Conservation (phyloP, 108 stramenopile genomes). For the Cyclotella choctawhatcheeana region DNA sequence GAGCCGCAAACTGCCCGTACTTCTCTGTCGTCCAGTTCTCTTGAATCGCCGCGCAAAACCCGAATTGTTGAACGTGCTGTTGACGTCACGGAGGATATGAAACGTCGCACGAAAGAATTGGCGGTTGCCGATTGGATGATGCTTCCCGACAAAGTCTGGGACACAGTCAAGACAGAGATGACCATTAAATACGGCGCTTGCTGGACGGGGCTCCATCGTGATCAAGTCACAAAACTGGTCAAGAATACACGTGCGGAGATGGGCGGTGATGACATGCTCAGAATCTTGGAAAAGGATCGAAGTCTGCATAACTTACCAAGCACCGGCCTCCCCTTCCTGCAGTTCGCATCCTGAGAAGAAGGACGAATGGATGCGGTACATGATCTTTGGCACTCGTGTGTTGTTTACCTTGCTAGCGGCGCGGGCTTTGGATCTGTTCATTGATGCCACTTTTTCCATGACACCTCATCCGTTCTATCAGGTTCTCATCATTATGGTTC, state of each 20-base stretch:
- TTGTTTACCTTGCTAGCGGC: not conserved
- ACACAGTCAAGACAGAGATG: not conserved
- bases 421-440: slow-evolving; percentile 2
- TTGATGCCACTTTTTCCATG: slow-evolving; percentile 27
- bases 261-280: not conserved
- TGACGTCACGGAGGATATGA: too few relatives aligned
- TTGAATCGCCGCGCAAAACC: too few relatives aligned
- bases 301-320: not conserved
- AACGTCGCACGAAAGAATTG: too few relatives aligned
- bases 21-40: too few relatives aligned
- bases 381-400: slow-evolving; percentile 22
- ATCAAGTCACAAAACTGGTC: not conserved
- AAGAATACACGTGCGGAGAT: not conserved
- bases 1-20: too few relatives aligned
- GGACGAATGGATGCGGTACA: slow-evolving; percentile 3
- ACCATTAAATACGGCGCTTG: not conserved
- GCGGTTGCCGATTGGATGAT: too few relatives aligned
- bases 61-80: too few relatives aligned
- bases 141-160: slow-evolving; percentile 15
- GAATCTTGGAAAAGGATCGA: not conserved
- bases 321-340: not conserved
- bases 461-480: slow-evolving; percentile 21
- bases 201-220: not conserved
- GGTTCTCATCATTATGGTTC: slow-evolving; percentile 27
- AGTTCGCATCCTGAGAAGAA: not conserved